A percentile compares a stretch with the other conserved stretches of the same genome.
These are phyloP conservation scores for Phialophora verrucosa DNA, from an alignment of 2,329 filamentous ascomycete species.

Conservation along the genomic window DNA sequence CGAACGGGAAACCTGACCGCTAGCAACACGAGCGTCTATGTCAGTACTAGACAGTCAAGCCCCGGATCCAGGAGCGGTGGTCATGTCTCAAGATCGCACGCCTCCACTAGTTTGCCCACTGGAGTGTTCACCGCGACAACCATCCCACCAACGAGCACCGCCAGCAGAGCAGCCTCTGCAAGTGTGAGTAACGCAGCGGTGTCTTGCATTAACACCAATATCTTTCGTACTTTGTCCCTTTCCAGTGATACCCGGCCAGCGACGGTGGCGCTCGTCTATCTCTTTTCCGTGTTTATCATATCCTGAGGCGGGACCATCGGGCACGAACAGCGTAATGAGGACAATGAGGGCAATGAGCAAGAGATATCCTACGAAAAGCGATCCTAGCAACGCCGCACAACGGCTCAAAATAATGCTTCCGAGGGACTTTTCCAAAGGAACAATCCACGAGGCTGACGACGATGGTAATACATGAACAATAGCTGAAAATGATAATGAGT, in stretches of 20 bases:
- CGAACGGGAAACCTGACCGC: background rate
- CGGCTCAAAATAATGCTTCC: background rate
- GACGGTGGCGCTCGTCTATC: constrained; percentile 22
- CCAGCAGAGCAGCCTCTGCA: constrained; percentile 9
- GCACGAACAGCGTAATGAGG: background rate
- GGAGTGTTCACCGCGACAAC: constrained; percentile 45
- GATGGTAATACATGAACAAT: background rate
- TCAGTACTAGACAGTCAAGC: constrained; percentile 7
- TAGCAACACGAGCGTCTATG: background rate
- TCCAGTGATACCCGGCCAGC: constrained; percentile 22
- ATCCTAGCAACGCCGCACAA: background rate
- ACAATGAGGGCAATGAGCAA: background rate
- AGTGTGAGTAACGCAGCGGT: constrained; percentile 25
- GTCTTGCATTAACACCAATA: constrained; percentile 15
- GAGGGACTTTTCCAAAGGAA: background rate
- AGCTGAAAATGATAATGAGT: background rate
- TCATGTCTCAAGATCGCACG: background rate
- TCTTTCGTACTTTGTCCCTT: constrained; percentile 17
- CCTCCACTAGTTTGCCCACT: constrained; percentile 35
- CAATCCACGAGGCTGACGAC: background rate
- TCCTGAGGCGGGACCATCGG: constrained; percentile 4
- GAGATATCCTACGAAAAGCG: background rate
- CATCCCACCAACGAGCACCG: constrained; percentile 30
- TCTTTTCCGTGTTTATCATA: constrained; percentile 10
- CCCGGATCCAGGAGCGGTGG: constrained; percentile 3